These are phyloP conservation scores for Ophiobolus disseminans DNA, from an alignment of 2,329 filamentous ascomycete species.

Conservation along the genomic window DNA sequence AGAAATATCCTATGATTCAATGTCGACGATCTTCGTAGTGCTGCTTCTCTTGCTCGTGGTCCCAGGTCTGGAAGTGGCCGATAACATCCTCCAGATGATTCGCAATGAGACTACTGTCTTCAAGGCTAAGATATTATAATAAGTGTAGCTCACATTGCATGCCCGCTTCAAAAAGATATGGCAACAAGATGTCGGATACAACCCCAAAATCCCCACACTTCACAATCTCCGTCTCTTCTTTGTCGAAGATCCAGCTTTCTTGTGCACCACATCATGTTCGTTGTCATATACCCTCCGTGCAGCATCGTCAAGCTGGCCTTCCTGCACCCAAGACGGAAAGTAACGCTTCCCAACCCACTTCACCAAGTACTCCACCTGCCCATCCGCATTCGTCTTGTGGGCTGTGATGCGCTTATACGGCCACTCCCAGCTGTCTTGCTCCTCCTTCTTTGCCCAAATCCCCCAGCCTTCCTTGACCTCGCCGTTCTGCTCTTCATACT, in stretches of 20 bases:
- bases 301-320: constrained; percentile 8
- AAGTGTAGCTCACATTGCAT: too few species aligned
- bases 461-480: constrained; percentile 22
- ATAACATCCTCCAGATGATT: too few species aligned
- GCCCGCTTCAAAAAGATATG: too few species aligned
- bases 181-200: too few species aligned
- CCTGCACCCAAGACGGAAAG: constrained; percentile 12
- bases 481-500: constrained; percentile 21
- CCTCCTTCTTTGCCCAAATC: constrained; percentile 10
- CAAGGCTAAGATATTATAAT: too few species aligned
- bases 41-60: too few species aligned
- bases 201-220: not conserved
- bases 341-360: constrained; percentile 23
- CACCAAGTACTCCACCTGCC: constrained; percentile 13
- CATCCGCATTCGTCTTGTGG: constrained; percentile 12
- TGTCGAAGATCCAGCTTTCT: not conserved
- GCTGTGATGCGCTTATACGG: constrained; percentile 21
- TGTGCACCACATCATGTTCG: not conserved
- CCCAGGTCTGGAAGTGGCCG: too few species aligned
- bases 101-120: too few species aligned
- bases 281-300: constrained; percentile 7
- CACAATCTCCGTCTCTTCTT: not conserved
- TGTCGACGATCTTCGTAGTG: too few species aligned
- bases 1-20: too few species aligned
- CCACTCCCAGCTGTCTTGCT: constrained; percentile 20